Conservation (phyloP, 192 early-diverging fungal genomes). For the Mortierella alpina region DNA sequence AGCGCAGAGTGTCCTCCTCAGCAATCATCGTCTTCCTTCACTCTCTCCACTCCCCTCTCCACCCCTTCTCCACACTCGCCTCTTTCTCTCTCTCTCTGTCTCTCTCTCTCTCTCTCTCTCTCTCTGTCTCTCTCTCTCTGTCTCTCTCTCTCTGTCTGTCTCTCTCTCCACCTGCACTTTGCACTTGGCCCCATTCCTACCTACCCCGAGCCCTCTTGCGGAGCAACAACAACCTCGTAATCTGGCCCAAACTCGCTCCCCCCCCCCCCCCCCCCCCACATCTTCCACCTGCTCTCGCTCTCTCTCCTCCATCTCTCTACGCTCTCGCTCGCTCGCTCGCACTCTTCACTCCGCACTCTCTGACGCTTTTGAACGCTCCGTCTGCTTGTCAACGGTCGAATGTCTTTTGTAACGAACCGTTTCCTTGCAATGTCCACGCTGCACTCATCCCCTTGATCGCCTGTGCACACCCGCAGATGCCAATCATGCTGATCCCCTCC, state of each 20-base stretch:
- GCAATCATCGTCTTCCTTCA: too few species aligned
- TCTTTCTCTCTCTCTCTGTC: neutral
- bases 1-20: too few species aligned
- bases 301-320: neutral
- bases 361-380: neutral
- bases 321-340: neutral
- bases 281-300: neutral
- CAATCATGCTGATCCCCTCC: slow-evolving; percentile 6
- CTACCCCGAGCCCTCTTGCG: neutral
- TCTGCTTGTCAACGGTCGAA: slow-evolving; percentile 10
- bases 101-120: neutral
- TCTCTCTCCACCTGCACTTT: neutral
- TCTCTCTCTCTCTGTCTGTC: neutral
- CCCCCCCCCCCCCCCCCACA: too few species aligned
- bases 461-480: too few species aligned
- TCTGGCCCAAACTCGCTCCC: slow-evolving; percentile 10
- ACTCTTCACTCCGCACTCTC: neutral
- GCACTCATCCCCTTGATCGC: too few species aligned
- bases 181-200: neutral
- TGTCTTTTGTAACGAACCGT: slow-evolving; percentile 29
- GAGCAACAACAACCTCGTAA: neutral
- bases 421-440: neutral
- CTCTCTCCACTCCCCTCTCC: neutral
- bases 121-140: neutral
- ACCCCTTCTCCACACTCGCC: neutral